phyloP scores from a whole-genome alignment of 768 basidiomycete genomes.

The Tulasnella sp. region DNA sequence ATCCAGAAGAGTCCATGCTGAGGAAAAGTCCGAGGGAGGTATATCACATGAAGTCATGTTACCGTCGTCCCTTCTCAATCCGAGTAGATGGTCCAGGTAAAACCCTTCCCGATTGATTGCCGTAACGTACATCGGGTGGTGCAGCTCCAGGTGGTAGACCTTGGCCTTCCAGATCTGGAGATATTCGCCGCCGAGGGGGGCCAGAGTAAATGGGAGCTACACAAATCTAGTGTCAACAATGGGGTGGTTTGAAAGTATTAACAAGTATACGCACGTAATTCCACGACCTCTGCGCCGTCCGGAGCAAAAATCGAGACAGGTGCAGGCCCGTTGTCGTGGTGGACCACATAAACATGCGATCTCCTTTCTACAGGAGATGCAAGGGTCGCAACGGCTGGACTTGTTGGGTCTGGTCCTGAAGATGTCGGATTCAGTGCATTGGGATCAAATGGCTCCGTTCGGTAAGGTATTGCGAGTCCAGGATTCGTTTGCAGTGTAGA shows the following conservation, averaged over 20 bases:
- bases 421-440: neutral
- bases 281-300: conserved; percentile 21
- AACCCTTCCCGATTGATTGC: neutral
- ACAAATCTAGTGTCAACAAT: neutral
- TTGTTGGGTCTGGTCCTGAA: neutral
- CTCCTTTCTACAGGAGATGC: neutral
- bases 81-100: neutral
- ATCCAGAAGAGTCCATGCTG: neutral
- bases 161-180: neutral
- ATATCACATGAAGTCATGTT: neutral
- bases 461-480: neutral
- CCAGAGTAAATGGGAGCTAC: conserved; percentile 9
- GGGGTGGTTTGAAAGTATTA: neutral
- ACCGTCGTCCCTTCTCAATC: neutral
- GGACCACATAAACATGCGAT: conserved; percentile 22
- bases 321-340: conserved; percentile 22
- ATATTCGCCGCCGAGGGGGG: neutral
- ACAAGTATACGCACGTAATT: conserved; percentile 15
- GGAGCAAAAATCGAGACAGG: conserved; percentile 23
- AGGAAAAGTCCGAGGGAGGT: neutral
- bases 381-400: neutral
- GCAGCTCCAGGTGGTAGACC: neutral
- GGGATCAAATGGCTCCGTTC: conserved; percentile 5
- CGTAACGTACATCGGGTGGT: neutral
- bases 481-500: neutral